phyloP scores from a whole-genome alignment of 2,329 filamentous ascomycete genomes.

The Ophiocordyceps camponoti-leonardi region DNA sequence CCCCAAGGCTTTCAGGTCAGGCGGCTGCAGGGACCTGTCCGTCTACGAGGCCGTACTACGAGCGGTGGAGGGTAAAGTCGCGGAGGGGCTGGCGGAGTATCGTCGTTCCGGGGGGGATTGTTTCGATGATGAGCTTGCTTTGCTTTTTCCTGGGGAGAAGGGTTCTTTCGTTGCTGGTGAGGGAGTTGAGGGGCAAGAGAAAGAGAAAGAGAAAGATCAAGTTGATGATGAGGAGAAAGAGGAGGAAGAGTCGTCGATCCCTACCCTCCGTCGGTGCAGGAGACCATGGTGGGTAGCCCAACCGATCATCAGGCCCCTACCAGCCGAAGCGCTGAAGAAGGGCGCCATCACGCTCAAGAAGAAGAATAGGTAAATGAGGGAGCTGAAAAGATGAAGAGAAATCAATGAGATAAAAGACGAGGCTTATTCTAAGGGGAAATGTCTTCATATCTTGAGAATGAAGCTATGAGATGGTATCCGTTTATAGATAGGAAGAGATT shows the following conservation, averaged over 20 bases:
- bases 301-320: constrained; percentile 70
- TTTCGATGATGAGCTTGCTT: constrained; percentile 21
- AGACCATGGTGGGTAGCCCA: constrained; percentile 85
- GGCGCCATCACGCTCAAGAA: constrained; percentile 61
- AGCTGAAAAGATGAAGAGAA: too few relatives aligned
- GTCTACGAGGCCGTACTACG: constrained; percentile 61
- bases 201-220: too few relatives aligned
- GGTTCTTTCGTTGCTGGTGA: too few relatives aligned
- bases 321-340: constrained; percentile 71
- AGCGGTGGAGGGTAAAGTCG: constrained; percentile 60
- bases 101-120: constrained; percentile 32
- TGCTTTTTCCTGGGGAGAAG: constrained; percentile 3
- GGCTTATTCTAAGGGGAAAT: too few relatives aligned
- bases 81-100: constrained; percentile 54
- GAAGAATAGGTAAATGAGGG: constrained; percentile 34
- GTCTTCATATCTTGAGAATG: too few relatives aligned
- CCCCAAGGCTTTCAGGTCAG: constrained; percentile 8
- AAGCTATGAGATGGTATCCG: too few relatives aligned
- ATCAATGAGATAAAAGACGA: too few relatives aligned
- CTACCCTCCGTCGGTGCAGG: constrained; percentile 55
- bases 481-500: too few relatives aligned
- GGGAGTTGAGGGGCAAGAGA: too few relatives aligned
- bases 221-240: too few relatives aligned
- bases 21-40: constrained; percentile 49
- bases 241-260: constrained; percentile 33